Evolutionary conservation across 2,329 filamentous ascomycete species (phyloP), one percentile per base, ranked within the genome.

Genomic region (Talaromyces sp.): DNA sequence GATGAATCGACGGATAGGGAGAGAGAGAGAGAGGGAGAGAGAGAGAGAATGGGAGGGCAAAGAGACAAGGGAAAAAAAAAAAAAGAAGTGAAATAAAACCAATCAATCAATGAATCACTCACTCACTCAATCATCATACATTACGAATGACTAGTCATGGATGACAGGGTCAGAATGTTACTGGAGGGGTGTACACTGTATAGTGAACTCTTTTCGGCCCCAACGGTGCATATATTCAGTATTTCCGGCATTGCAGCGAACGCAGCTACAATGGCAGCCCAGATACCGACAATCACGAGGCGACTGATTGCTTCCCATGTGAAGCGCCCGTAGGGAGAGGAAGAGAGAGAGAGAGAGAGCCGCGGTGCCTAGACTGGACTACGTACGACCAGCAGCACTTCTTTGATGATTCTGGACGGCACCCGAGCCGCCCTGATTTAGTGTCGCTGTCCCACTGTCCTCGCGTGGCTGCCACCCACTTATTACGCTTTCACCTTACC

Each of bases 401-500:
- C 23, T 52, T 52, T 31, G 16, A 35, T 16, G 28, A 37, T 18
- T 23, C 12, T 31, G 31, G 25, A 33, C 23, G 48, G 48, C 23
- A 52, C n/a, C 31, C 52, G 52, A 55, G 52, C 52, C 52, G 52
- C 52, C 52, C 31, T 55, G 52, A 14, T 33, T 21, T 55, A 55
- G 31, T 37, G 31, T n/a, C n/a, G n/a, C n/a, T n/a, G n/a, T n/a
- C n/a, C n/a, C n/a, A n/a, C n/a, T n/a, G n/a, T 25, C 31, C 28
- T 57, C 54, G 54, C 54, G 54, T 57, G 54, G 54, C 54, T 57
- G 31, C 31, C 54, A 31, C 54, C 54, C 54, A 57, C 54, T 40
- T 31, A 28, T 57, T 57, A 57, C 54, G 54, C 35, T 39, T 31
- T n/a, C 54, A 55, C 9, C n/a, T 55, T 21, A 11, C n/a, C n/a